A percentile compares a stretch with the other conserved stretches of the same genome.
These are phyloP conservation scores for Torulaspora franciscae DNA, from an alignment of 805 yeast genomes.

Conservation along the genomic window DNA sequence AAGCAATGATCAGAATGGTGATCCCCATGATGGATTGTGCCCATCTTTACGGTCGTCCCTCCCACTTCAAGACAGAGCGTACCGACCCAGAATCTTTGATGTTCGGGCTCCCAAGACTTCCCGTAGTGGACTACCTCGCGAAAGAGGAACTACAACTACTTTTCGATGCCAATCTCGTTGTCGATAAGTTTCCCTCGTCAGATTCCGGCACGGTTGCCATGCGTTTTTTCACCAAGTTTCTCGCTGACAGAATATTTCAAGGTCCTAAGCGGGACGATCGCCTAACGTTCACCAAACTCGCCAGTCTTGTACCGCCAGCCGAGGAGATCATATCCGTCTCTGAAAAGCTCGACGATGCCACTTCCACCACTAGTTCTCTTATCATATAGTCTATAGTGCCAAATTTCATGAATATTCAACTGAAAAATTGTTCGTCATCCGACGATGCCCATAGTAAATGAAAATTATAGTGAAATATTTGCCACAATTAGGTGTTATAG, in stretches of 20 bases:
- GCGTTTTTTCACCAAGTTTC: conserved; percentile 12
- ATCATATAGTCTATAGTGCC: conserved; percentile 4
- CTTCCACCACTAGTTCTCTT: conserved; percentile 8
- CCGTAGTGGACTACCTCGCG: conserved; percentile 52
- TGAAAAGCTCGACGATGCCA: conserved; percentile 4
- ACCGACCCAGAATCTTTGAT: conserved; percentile 49
- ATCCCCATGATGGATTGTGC: conserved; percentile 64
- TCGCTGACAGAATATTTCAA: conserved; percentile 11
- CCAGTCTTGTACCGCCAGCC: neutral
- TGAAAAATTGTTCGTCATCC: neutral
- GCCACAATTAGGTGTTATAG: conserved; percentile 1
- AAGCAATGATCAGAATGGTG: conserved; percentile 61
- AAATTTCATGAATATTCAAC: neutral
- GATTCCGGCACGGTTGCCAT: conserved; percentile 20
- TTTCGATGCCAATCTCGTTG: conserved; percentile 4
- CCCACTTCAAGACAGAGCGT: conserved; percentile 50
- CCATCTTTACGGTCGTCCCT: conserved; percentile 70
- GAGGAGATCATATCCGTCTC: neutral
- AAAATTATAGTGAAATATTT: conserved; percentile 2
- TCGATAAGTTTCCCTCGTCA: conserved; percentile 7
- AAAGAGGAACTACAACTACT: conserved; percentile 17
- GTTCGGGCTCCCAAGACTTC: conserved; percentile 69
- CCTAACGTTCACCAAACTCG: conserved; percentile 26
- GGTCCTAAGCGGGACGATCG: conserved; percentile 13
- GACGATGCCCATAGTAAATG: neutral